A percentile compares a stretch with the other conserved stretches of the same genome.
phyloP scores from a whole-genome alignment of 495 filamentous ascomycete species.

The Pyronema domesticum region DNA sequence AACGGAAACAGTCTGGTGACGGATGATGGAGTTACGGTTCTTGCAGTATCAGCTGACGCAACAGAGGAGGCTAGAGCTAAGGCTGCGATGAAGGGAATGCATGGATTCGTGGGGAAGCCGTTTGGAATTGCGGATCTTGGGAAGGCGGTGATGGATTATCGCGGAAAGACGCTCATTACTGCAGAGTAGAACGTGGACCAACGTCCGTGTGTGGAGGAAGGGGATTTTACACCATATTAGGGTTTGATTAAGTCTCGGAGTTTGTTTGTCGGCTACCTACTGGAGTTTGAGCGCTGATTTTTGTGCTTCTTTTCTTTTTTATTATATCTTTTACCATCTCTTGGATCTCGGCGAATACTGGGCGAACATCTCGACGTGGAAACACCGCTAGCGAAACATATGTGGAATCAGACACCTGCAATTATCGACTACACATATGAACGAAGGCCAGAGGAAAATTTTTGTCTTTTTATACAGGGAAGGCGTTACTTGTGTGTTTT shows the following conservation, averaged over 20 bases:
- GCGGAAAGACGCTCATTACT: neutral
- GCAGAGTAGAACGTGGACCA: neutral
- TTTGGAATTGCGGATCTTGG: conserved; percentile 21
- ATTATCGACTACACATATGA: no score
- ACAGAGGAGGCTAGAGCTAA: conserved; percentile 47
- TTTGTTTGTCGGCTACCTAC: neutral
- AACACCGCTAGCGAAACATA: no score
- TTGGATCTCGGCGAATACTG: no score
- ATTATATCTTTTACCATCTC: no score
- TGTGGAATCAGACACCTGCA: no score
- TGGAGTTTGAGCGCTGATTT: conserved; percentile 2
- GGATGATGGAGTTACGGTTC: conserved; percentile 29
- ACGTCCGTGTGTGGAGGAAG: neutral
- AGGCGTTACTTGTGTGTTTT: no score
- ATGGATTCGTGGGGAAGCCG: conserved; percentile 64
- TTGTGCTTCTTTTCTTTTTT: neutral
- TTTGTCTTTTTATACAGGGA: no score
- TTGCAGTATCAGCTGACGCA: conserved; percentile 64
- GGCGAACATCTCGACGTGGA: no score
- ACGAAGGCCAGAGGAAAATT: no score
- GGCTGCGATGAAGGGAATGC: conserved; percentile 51
- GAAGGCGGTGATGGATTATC: conserved; percentile 1
- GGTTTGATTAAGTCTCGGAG: neutral
- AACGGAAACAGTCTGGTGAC: neutral
- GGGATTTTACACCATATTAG: neutral